Conservation (phyloP, 192 early-diverging fungal genomes). For the Coemansia sp. region DNA sequence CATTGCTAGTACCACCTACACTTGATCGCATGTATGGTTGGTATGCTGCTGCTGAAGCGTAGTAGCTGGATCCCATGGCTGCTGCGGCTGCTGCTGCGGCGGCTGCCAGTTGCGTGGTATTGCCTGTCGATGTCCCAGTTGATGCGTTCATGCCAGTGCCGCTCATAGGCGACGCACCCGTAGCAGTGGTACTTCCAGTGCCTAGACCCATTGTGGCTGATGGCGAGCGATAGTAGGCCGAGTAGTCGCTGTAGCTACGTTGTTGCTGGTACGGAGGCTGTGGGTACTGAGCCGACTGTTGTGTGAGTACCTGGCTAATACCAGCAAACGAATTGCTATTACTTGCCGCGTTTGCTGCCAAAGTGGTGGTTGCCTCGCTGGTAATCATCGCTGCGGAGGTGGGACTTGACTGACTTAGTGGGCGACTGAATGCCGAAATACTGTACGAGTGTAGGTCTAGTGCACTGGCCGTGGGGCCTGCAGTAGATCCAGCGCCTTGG, state of each 20-base stretch:
- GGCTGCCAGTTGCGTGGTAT: slow-evolving; percentile 26
- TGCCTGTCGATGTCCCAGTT: neutral
- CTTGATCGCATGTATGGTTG: slow-evolving; percentile 49
- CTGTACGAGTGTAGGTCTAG: slow-evolving; percentile 47
- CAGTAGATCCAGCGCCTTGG: neutral
- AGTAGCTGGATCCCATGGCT: slow-evolving; percentile 43
- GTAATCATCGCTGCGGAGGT: slow-evolving; percentile 36
- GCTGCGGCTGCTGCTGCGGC: slow-evolving; percentile 41
- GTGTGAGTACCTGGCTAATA: slow-evolving; percentile 15
- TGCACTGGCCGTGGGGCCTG: slow-evolving; percentile 9
- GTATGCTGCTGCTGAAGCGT: slow-evolving; percentile 36
- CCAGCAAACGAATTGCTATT: slow-evolving; percentile 20
- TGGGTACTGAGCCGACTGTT: slow-evolving; percentile 27
- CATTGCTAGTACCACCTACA: slow-evolving; percentile 3
- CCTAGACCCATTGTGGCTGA: slow-evolving; percentile 36
- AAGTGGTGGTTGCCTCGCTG: neutral
- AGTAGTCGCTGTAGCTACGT: slow-evolving; percentile 48
- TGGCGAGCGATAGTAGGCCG: slow-evolving; percentile 50
- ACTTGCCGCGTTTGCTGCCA: neutral
- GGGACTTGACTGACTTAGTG: slow-evolving; percentile 32
- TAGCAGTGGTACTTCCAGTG: slow-evolving; percentile 17
- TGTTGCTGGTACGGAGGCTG: slow-evolving; percentile 25
- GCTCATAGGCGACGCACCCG: slow-evolving; percentile 28
- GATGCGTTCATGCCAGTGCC: slow-evolving; percentile 20
- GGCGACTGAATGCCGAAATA: slow-evolving; percentile 52